Evolutionary conservation across 371 early-diverging fungal species (phyloP).

Genomic region (Mucor sp.): DNA sequence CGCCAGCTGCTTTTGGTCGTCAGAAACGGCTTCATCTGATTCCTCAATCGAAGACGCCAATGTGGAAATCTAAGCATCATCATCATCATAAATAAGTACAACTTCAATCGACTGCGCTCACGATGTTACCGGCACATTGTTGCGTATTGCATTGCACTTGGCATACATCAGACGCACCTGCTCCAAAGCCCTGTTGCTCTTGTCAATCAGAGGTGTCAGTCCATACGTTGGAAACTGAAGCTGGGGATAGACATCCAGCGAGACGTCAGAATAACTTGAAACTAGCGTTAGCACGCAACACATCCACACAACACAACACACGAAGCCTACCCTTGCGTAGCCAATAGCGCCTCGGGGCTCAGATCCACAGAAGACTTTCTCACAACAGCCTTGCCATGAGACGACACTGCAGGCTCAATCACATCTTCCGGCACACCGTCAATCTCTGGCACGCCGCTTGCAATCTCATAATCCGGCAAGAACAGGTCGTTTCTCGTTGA

Average conservation of each 20-base stretch:
- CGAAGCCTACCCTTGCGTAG: constrained; percentile 18
- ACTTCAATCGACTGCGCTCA: background rate
- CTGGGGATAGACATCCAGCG: constrained; percentile 63
- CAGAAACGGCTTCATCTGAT: background rate
- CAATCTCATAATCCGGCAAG: constrained; percentile 54
- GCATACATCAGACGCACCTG: constrained; percentile 72
- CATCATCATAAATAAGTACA: too few species aligned
- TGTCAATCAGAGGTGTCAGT: constrained; percentile 58
- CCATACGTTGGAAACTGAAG: constrained; percentile 65
- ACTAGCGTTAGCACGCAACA: background rate
- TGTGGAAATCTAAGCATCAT: constrained; percentile 29
- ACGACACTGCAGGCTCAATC: background rate
- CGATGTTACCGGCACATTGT: constrained; percentile 51
- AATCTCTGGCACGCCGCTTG: constrained; percentile 57
- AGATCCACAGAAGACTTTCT: constrained; percentile 20
- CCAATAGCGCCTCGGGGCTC: constrained; percentile 10
- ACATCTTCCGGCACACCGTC: constrained; percentile 21
- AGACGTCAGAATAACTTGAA: constrained; percentile 35
- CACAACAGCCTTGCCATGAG: background rate
- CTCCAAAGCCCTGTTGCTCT: constrained; percentile 62
- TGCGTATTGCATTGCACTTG: constrained; percentile 72
- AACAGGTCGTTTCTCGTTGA: constrained; percentile 48
- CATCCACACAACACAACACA: background rate
- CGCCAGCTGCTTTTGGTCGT: background rate
- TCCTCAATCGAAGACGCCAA: constrained; percentile 29